These are phyloP conservation scores for Thalassiosira ordinaria DNA, from an alignment of 352 stramenopile genomes.

Conservation along the genomic window DNA sequence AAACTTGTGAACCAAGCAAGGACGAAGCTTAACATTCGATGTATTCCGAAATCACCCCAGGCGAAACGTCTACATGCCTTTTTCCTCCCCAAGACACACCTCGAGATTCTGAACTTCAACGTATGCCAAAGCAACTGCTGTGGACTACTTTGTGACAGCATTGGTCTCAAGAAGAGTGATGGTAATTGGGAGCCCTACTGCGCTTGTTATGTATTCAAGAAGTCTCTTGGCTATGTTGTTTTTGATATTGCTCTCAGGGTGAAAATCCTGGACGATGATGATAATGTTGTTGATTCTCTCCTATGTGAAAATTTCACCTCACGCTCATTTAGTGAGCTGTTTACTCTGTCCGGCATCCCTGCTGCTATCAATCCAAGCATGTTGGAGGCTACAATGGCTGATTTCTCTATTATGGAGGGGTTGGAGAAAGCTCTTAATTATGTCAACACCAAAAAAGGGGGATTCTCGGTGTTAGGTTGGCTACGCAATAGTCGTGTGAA, in stretches of 20 bases:
- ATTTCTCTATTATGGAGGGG: neutral
- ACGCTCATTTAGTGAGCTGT: neutral
- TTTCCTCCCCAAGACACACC: neutral
- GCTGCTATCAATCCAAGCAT: neutral
- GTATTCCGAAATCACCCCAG: neutral
- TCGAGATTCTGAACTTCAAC: neutral
- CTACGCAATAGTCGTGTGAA: neutral
- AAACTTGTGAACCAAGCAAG: neutral
- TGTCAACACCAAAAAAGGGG: neutral
- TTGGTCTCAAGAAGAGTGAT: neutral
- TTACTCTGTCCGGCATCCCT: neutral
- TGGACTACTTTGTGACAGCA: constrained; percentile 1
- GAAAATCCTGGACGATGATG: neutral
- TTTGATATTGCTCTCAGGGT: neutral
- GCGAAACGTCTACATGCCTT: neutral
- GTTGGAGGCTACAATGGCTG: neutral
- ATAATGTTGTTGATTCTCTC: neutral
- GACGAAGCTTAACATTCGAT: neutral
- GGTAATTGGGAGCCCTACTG: neutral
- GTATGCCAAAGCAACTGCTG: neutral
- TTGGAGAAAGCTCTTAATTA: neutral
- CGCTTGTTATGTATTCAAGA: neutral
- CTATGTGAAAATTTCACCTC: neutral
- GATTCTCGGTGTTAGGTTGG: constrained; percentile 1
- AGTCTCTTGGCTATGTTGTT: neutral